Percentiles rank a stretch among this genome's conserved stretches.
These are phyloP conservation scores for Firmiana major DNA, from an alignment of 345 rosid species.

Conservation along the genomic window DNA sequence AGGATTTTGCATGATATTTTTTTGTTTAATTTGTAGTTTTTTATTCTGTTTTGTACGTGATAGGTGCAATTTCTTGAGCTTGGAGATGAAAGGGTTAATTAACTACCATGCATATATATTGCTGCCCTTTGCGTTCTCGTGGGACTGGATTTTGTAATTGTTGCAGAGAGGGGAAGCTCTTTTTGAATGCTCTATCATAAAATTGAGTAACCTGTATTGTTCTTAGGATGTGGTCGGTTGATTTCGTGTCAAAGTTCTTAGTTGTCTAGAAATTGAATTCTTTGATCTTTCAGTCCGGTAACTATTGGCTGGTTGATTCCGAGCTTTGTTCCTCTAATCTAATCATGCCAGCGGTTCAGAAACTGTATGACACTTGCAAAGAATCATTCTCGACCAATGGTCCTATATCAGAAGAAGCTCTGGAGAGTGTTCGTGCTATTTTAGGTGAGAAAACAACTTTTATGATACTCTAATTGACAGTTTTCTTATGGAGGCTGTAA, in stretches of 20 bases:
- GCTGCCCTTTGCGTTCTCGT: constrained; percentile 11
- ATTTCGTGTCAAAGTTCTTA: background rate
- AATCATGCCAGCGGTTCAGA: constrained; percentile 26
- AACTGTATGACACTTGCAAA: constrained; percentile 33
- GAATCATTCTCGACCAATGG: constrained; percentile 35
- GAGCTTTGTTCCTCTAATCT: background rate
- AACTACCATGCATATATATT: constrained; percentile 12
- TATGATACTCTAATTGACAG: background rate
- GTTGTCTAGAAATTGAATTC: background rate
- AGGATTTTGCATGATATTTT: background rate
- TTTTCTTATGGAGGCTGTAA: background rate
- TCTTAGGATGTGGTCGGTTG: background rate
- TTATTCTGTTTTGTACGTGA: constrained; percentile 9
- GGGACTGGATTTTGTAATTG: constrained; percentile 24
- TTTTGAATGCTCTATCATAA: constrained; percentile 17
- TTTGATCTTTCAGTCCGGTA: background rate
- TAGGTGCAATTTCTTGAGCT: constrained; percentile 9
- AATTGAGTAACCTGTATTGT: constrained; percentile 2
- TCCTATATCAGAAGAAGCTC: constrained; percentile 36
- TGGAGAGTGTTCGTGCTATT: constrained; percentile 27
- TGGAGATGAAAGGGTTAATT: background rate
- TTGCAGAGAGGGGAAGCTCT: constrained; percentile 18
- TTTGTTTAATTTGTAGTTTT: background rate
- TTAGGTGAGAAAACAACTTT: constrained; percentile 21
- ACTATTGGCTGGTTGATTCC: constrained; percentile 3